Evolutionary conservation across 2,329 filamentous ascomycete species (phyloP).

Genomic region (Arthrinium puccinioides): DNA sequence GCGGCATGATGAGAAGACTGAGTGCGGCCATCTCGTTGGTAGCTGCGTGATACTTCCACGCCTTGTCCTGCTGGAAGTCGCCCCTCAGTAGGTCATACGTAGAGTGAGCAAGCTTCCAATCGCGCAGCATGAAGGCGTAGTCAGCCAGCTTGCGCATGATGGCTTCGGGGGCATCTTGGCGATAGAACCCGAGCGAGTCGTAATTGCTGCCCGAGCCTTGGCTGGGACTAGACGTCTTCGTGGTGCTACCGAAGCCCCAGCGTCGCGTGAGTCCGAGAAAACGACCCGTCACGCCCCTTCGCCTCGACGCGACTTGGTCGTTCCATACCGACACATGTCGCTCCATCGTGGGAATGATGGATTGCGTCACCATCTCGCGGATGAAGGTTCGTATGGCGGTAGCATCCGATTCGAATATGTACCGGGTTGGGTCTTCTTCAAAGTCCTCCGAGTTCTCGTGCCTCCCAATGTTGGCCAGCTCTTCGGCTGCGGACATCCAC

Average conservation of each 20-base stretch:
- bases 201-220: slow-evolving; percentile 58
- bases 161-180: slow-evolving; percentile 77
- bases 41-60: slow-evolving; percentile 91
- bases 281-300: slow-evolving; percentile 83
- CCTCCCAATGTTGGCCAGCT: slow-evolving; percentile 65
- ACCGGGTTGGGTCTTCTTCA: slow-evolving; percentile 64
- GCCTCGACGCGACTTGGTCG: slow-evolving; percentile 86
- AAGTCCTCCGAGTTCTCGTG: slow-evolving; percentile 64
- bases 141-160: slow-evolving; percentile 90
- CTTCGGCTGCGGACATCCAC: slow-evolving; percentile 85
- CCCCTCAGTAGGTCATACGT: slow-evolving; percentile 85
- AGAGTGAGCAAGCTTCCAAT: slow-evolving; percentile 87
- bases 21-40: slow-evolving; percentile 93
- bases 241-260: slow-evolving; percentile 72
- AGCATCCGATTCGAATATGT: slow-evolving; percentile 87
- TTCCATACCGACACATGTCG: slow-evolving; percentile 89
- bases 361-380: slow-evolving; percentile 91
- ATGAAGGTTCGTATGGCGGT: slow-evolving; percentile 84
- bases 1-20: slow-evolving; percentile 70
- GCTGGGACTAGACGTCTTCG: slow-evolving; percentile 51
- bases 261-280: slow-evolving; percentile 91
- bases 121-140: slow-evolving; percentile 92
- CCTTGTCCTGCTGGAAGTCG: slow-evolving; percentile 92
- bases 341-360: slow-evolving; percentile 94
- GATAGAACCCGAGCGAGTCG: slow-evolving; percentile 74